Base-by-base conservation (phyloP, 2,329 filamentous ascomycete genomes). In the Phoma sp. region DNA sequence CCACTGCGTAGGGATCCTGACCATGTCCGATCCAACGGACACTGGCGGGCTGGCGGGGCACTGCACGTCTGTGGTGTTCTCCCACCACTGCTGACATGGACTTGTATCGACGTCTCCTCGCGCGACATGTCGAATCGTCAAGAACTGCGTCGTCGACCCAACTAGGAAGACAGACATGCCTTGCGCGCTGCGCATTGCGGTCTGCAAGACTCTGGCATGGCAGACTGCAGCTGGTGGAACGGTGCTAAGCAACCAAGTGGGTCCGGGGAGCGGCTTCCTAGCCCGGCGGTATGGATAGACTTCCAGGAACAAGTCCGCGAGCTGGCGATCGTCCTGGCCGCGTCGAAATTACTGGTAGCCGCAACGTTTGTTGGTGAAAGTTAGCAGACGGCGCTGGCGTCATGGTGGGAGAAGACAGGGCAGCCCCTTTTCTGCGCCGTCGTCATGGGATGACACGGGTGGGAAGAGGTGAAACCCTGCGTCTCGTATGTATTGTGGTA, bases 201-300 rank as follows among this genome's bases (percentile, higher is more conserved):
- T 33, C 39, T 55, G 39, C 46, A 45, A 17, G 46, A 17, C 40
- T 35, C 36, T 43, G 52, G 25, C 37, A 53, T 57, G 46, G 56
- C 50, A 57, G 56, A 52, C 55, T 65, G 61, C 60, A 67, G 44
- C 48, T 62, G 62, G 62, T 60, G 62, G 61, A 47, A 46, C 63
- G 43, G 58, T 31, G 45, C 61, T 62, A 66, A 48, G 35, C 35
- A 37, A 47, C 44, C 32, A 53, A 51, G 69, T 70, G 71, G 72
- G 69, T 72, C 72, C 71, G 73, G 73, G 73, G 72, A 73, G 65
- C 64, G 47, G 64, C 66, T 67, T 67, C 64, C 62, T 63, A 59
- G 64, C 63, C 69, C 73, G 72, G 56, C 68, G 57, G 64, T 65
- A 60, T 68, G 72, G 69, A 65, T 67, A 50, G 51, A 61, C 56